Base-by-base conservation (phyloP, 371 early-diverging fungal genomes). In the Pancytospora philotis region DNA sequence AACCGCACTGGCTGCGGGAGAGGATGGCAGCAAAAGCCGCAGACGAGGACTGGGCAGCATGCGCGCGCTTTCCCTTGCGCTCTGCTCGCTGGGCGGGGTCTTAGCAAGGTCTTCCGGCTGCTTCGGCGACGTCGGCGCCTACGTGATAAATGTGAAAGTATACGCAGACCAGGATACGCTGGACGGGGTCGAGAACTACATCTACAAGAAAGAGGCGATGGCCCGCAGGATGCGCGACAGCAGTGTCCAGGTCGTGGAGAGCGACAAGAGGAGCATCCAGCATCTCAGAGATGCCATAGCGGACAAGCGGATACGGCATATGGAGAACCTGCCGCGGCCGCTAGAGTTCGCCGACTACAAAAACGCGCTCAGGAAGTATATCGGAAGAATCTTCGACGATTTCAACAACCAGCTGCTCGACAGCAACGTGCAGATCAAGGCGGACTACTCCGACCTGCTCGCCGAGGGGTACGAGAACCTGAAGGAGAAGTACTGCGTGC, bases 401-500 rank as follows among this genome's bases (percentile, higher is more conserved):
- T 16, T 53, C 13, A 53, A 53, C 34, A 19, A 19, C 13, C 8
- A 27, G 27, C 8, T 53, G 19, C 16, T 10, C 6, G 19, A 27
- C 34, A 8, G 30, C 6, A 53, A 53, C 53, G 53, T 53, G 19
- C 8, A 53, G 19, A 30, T 53, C 19, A 19, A 53, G 19, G 53
- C 53, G 13, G 53, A 53, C 27, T 53, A 8, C 34, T 6, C 19
- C 6, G 53, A 53, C 13, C 6, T 53, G 8, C 27, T 53, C 6
- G 27, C 27, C 16, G 30, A 6, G 8, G 19, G 27, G 19, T 53
- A 53, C 27, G 16, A 8, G 10, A 8, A 53, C 16, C 53, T 53
- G 8, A 8, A 53, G 10, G 53, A 53, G 6, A 53, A 53, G 34
- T 53, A 53, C 53, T 53, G 53, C 27, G 53, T 8, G 6, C 27